Base-by-base conservation (phyloP, 2,329 filamentous ascomycete genomes). In the Rhinocladiella mackenziei region DNA sequence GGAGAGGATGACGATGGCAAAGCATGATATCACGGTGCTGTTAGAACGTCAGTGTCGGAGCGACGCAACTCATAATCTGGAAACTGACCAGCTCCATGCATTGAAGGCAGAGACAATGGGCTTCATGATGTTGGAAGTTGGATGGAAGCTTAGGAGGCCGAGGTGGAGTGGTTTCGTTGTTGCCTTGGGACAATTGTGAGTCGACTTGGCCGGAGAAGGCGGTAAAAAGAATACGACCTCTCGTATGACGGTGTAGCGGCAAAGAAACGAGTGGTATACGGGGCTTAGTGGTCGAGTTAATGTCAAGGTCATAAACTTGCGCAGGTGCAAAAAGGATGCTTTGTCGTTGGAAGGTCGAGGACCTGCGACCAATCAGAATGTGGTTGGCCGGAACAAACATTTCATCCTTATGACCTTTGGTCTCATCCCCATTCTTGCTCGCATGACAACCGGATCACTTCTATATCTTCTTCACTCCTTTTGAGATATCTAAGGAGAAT, bases 31-130 rank as follows among this genome's bases (percentile, higher is more conserved):
- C 62, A 83, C 72, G 52, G 81, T 84, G 76, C 91, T 96, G 56
- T 54, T 56, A 26, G 14, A 18, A 17, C 11, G 48, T 41, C 36
- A 49, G 44, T 19, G 38, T 56, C 50, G 14, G 40, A 9, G 23
- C 8, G 13, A 34, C 29, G 5, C 15, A n/a, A 6, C 26, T 28
- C 40, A 31, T 6, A 11, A 32, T 30, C 31, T 4, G 35, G 32
- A 23, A 35, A 66, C 80, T 63, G 74, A 96, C 89, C 89, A 95
- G 73, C 83, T 87, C 89, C 89, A 96, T 62, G 89, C 91, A 72
- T 94, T 89, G 72, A 89, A 78, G 56, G 88, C 83, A 63, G 87
- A 85, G 59, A 97, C 86, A 64, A 97, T 75, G 58, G 91, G 89
- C 83, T 96, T 96, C 89, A 96, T 96, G 63, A 61, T 79, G 73